Base-by-base conservation (phyloP, 2,329 filamentous ascomycete genomes). In the Hirsutella thompsonii region DNA sequence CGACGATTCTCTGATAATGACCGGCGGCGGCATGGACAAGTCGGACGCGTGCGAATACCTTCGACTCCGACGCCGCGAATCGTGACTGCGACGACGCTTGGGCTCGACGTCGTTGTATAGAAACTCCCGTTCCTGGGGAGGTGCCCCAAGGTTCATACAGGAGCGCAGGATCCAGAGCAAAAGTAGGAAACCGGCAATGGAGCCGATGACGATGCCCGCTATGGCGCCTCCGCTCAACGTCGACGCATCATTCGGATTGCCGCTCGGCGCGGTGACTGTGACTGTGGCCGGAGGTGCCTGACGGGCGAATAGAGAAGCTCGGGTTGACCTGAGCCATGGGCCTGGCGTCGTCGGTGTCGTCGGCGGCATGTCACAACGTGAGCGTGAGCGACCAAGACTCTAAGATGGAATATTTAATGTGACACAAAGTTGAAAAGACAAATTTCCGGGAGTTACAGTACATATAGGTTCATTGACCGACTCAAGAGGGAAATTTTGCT, bases 141-240 rank as follows among this genome's bases (percentile, higher is more conserved):
- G 60, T 1, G 58, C 60, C 8, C 62, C 61, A 30, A 66, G 48
- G 47, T 67, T 66, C 39, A 55, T 47, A 50, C 66, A 70, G 2
- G 65, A 68, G 5, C 61, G 59, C 46, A 71, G 41, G 45, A 72
- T 52, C 69, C 69, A 72, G 29, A 64, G 44, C 3, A 72, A 43
- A 0, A 71, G 55, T 11, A 72, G 53, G 33, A 67, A 48, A n/a
- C 67, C 67, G 36, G 50, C 59, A 39, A 72, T 57, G 20, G 65
- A 66, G 18, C 68, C 68, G 45, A 72, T 63, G 37, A 72, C 65
- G 44, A 72, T 72, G 36, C 68, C 69, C 1, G 67, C 68, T 38
- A 73, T 72, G 37, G 66, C 68, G 36, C 69, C 69, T 38, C 66
- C 67, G 34, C 56, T 62, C 11, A 72, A 57, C 10, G 41, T 47